phyloP scores from a whole-genome alignment of 139 green algal genomes.

The Microglena sp. region DNA sequence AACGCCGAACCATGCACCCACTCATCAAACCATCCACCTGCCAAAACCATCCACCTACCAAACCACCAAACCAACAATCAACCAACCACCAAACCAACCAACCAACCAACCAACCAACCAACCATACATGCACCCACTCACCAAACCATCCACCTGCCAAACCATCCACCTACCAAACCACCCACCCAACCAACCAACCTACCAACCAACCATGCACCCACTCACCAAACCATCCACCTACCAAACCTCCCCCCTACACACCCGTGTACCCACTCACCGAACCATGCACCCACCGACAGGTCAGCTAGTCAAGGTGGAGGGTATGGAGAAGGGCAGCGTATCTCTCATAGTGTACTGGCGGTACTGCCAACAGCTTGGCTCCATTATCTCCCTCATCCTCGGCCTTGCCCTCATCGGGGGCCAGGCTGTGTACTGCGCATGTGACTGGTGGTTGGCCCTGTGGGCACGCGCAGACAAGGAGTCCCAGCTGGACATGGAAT shows the following conservation, averaged over 20 bases:
- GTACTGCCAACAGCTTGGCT: conserved; percentile 34
- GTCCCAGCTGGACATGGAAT: conserved; percentile 10
- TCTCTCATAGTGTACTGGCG: conserved; percentile 55
- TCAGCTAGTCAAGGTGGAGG: conserved; percentile 9
- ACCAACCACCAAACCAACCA: no score
- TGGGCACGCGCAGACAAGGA: conserved; percentile 30
- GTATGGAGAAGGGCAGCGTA: no score
- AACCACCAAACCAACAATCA: no score
- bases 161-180: no score
- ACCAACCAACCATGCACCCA: not conserved
- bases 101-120: no score
- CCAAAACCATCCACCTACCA: no score
- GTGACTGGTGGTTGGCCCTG: conserved; percentile 52
- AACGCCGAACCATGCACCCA: no score
- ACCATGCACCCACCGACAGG: not conserved
- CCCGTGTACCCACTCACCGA: not conserved
- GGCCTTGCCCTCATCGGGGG: conserved; percentile 40
- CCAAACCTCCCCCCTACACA: not conserved
- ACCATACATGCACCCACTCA: no score
- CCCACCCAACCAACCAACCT: no score
- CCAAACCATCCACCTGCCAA: no score
- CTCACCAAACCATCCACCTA: not conserved
- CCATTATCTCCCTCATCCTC: conserved; percentile 13
- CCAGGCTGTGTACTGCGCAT: conserved; percentile 42
- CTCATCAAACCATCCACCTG: no score